Evolutionary conservation across 2,329 filamentous ascomycete genomes (phyloP).

Genomic region (Exophiala aquamarina): DNA sequence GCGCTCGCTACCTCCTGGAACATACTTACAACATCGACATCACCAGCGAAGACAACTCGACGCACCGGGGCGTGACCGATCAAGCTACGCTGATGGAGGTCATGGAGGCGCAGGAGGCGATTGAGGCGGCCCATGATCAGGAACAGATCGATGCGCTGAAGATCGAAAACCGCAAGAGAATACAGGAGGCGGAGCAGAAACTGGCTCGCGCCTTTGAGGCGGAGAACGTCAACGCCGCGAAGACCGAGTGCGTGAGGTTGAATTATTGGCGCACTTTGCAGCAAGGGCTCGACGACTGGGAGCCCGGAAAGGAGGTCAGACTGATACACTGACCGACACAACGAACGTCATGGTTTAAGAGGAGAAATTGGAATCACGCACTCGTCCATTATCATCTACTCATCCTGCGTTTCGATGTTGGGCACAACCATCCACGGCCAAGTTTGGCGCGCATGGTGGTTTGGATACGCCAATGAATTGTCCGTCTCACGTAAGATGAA

Average conservation of each 20-base stretch:
- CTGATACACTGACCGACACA: slow-evolving; percentile 60
- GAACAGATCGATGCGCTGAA: slow-evolving; percentile 65
- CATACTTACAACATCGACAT: slow-evolving; percentile 71
- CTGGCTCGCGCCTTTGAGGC: slow-evolving; percentile 65
- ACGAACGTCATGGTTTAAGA: no score
- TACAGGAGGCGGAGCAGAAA: slow-evolving; percentile 60
- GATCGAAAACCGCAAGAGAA: slow-evolving; percentile 66
- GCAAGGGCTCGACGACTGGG: slow-evolving; percentile 79
- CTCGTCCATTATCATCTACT: no score
- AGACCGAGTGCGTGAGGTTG: slow-evolving; percentile 71
- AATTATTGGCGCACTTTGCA: slow-evolving; percentile 90
- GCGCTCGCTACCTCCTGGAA: slow-evolving; percentile 83
- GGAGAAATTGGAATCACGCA: no score
- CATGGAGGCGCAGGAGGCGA: slow-evolving; percentile 75
- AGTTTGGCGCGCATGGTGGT: no score
- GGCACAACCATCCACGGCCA: no score
- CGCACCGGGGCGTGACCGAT: slow-evolving; percentile 61
- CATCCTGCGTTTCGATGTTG: no score
- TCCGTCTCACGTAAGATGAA: no score
- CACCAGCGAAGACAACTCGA: slow-evolving; percentile 70
- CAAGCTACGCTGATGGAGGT: slow-evolving; percentile 76
- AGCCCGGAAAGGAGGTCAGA: slow-evolving; percentile 67
- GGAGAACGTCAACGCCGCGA: slow-evolving; percentile 67
- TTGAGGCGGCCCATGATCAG: slow-evolving; percentile 61
- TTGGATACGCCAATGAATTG: no score